Conservation (phyloP, 2,329 filamentous ascomycete species). For the Fusarium nisikadoi region DNA sequence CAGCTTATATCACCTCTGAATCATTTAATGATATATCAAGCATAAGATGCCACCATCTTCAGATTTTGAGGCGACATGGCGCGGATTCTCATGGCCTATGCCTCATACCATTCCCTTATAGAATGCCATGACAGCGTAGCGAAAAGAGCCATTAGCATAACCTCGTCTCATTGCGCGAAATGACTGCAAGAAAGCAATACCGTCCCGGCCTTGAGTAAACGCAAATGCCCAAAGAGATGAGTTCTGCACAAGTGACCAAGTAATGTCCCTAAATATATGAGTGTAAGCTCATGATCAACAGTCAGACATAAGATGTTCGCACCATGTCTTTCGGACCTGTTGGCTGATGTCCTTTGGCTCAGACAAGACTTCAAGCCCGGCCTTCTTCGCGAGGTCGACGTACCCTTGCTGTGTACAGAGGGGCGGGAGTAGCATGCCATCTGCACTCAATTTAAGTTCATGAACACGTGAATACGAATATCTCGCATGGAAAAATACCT, state of each 20-base stretch:
- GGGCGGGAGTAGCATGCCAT: constrained; percentile 70
- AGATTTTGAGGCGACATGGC: background rate
- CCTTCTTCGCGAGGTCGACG: constrained; percentile 59
- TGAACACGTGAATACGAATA: background rate
- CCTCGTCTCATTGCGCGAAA: constrained; percentile 70
- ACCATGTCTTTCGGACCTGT: constrained; percentile 70
- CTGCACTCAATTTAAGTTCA: constrained; percentile 44
- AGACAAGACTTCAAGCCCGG: constrained; percentile 58
- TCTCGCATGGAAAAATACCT: constrained; percentile 47
- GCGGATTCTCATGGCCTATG: background rate
- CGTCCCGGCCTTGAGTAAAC: constrained; percentile 68
- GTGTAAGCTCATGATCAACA: background rate
- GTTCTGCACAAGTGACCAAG: constrained; percentile 68
- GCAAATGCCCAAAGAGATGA: constrained; percentile 71
- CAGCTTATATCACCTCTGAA: background rate
- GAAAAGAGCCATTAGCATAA: constrained; percentile 67
- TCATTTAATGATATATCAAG: background rate
- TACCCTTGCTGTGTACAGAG: constrained; percentile 66
- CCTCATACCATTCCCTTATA: constrained; percentile 50
- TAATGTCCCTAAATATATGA: constrained; percentile 63
- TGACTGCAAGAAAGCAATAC: constrained; percentile 68
- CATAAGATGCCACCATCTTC: background rate
- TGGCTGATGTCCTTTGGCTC: constrained; percentile 66
- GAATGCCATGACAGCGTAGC: constrained; percentile 69
- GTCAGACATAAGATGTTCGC: constrained; percentile 34